Percentiles rank a stretch among this genome's conserved stretches.
phyloP scores from a whole-genome alignment of 2,329 filamentous ascomycete species.

The Lecanoromycetidae sp. region DNA sequence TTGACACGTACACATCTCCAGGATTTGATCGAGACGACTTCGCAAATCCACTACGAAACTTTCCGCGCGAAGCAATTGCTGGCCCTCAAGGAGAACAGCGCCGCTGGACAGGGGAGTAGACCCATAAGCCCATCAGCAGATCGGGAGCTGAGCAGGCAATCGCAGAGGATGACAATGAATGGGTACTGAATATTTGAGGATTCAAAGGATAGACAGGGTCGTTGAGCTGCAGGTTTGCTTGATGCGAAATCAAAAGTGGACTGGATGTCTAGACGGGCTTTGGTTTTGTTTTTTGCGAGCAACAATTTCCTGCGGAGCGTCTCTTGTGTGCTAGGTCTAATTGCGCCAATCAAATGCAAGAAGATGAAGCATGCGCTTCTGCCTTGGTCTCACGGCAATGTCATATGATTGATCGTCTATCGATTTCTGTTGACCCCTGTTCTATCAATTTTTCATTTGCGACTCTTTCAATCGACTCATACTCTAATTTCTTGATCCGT shows the following conservation, averaged over 20 bases:
- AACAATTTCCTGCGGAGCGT: neutral
- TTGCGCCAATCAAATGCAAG: neutral
- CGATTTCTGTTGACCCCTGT: slow-evolving; percentile 23
- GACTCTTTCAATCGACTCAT: slow-evolving; percentile 2
- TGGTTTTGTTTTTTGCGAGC: neutral
- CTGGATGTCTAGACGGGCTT: neutral
- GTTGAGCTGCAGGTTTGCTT: neutral
- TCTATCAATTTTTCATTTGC: slow-evolving; percentile 10
- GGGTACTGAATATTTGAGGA: slow-evolving; percentile 2
- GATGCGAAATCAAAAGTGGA: neutral
- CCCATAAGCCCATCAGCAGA: slow-evolving; percentile 94
- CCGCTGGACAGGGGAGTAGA: slow-evolving; percentile 65
- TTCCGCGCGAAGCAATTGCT: slow-evolving; percentile 99
- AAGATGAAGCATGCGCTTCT: neutral
- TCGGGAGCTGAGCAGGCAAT: slow-evolving; percentile 90
- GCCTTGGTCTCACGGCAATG: neutral
- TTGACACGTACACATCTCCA: slow-evolving; percentile 95
- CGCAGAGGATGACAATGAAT: slow-evolving; percentile 85
- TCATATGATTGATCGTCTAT: neutral
- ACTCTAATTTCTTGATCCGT: slow-evolving; percentile 21
- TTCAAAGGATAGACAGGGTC: neutral
- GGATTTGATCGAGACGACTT: slow-evolving; percentile 97
- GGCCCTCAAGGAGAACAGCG: slow-evolving; percentile 95
- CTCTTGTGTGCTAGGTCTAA: neutral
- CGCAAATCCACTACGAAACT: slow-evolving; percentile 99